Evolutionary conservation across 2,329 filamentous ascomycete species (phyloP).

Genomic region (Xylariaceae sp.): DNA sequence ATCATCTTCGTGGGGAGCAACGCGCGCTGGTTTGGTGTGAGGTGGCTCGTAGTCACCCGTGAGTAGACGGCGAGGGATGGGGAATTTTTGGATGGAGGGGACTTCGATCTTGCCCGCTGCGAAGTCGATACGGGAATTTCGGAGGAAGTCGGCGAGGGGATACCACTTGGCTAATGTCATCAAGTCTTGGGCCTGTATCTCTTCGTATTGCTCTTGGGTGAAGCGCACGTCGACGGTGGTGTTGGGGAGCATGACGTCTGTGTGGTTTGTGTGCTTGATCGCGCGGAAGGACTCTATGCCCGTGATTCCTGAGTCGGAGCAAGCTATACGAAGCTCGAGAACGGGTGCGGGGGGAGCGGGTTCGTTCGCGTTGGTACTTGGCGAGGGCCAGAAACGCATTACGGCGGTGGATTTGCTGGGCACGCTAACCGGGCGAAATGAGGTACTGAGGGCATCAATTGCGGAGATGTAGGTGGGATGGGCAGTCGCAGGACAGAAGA

Average conservation of each 20-base stretch:
- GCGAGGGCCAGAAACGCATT: slow-evolving; percentile 43
- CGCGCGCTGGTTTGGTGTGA: not conserved
- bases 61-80: slow-evolving; percentile 29
- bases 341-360: slow-evolving; percentile 26
- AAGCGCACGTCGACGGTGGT: slow-evolving; percentile 48
- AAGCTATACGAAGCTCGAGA: slow-evolving; percentile 37
- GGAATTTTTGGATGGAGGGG: slow-evolving; percentile 31
- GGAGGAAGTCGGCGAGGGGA: slow-evolving; percentile 42
- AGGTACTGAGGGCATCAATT: slow-evolving; percentile 23
- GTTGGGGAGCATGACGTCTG: slow-evolving; percentile 45
- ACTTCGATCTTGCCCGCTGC: slow-evolving; percentile 37
- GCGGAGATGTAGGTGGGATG: slow-evolving; percentile 43
- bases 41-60: not conserved
- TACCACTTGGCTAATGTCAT: slow-evolving; percentile 25
- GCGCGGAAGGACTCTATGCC: slow-evolving; percentile 34
- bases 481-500: slow-evolving; percentile 44
- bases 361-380: slow-evolving; percentile 4
- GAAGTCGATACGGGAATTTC: slow-evolving; percentile 43
- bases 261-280: slow-evolving; percentile 34
- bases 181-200: slow-evolving; percentile 26
- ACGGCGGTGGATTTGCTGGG: slow-evolving; percentile 35
- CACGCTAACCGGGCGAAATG: slow-evolving; percentile 18
- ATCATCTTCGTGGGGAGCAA: not conserved
- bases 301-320: slow-evolving; percentile 32
- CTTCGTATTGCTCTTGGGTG: slow-evolving; percentile 34